Conservation (phyloP, 1,139 yeast species). For the Yamadazyma diddensiae region DNA sequence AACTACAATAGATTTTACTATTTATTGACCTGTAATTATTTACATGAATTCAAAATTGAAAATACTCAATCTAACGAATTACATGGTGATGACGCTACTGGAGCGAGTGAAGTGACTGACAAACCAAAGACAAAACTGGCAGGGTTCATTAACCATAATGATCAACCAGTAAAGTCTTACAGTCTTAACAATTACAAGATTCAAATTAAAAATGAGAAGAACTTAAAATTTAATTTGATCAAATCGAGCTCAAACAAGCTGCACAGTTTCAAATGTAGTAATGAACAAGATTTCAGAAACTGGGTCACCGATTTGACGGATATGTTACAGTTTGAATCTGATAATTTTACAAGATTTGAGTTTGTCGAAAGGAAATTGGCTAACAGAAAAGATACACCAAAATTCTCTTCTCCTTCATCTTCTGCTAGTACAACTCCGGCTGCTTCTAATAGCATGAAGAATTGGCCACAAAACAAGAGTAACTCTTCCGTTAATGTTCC, state of each 20-base stretch:
- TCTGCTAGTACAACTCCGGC: not conserved
- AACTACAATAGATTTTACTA: conserved; percentile 39
- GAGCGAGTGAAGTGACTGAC: conserved; percentile 3
- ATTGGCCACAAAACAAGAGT: conserved; percentile 1
- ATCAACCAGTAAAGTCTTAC: conserved; percentile 41
- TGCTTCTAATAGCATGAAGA: not conserved
- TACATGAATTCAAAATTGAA: conserved; percentile 44
- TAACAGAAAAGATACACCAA: conserved; percentile 5
- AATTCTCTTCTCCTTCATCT: conserved; percentile 1
- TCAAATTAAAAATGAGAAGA: conserved; percentile 30
- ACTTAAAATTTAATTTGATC: conserved; percentile 34
- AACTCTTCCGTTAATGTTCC: conserved; percentile 1
- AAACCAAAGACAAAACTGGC: conserved; percentile 35
- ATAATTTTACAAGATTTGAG: conserved; percentile 34
- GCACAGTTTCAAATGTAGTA: conserved; percentile 39
- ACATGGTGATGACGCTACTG: not conserved
- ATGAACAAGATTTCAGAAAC: conserved; percentile 25
- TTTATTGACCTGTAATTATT: conserved; percentile 42
- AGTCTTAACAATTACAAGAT: conserved; percentile 40
- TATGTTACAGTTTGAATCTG: conserved; percentile 34
- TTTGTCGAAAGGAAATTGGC: conserved; percentile 28
- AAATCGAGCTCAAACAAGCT: conserved; percentile 28
- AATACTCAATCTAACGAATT: conserved; percentile 7
- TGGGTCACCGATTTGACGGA: conserved; percentile 43
- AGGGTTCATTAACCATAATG: conserved; percentile 42